A percentile compares a stretch with the other conserved stretches of the same genome.
These are phyloP conservation scores for Candida hungchunana DNA, from an alignment of 805 yeast genomes.

Conservation along the genomic window DNA sequence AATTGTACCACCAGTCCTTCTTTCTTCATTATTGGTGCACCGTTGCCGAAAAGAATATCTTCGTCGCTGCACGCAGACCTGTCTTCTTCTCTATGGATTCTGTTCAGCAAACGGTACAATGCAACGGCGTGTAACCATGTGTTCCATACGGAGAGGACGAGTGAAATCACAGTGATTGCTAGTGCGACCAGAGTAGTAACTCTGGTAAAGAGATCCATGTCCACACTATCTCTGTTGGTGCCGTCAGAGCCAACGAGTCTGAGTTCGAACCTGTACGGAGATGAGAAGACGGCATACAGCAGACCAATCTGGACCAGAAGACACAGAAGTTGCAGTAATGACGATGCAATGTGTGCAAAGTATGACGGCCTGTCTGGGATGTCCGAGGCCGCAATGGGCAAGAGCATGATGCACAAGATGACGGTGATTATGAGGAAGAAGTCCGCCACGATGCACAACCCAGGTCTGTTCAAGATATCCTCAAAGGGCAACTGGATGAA, in stretches of 20 bases:
- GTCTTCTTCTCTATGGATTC: constrained; percentile 4
- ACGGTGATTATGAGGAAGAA: constrained; percentile 10
- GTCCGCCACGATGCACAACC: constrained; percentile 9
- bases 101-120: constrained; percentile 15
- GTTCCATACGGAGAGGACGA: constrained; percentile 1
- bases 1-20: constrained; percentile 1
- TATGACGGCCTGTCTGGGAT: constrained; percentile 8
- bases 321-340: constrained; percentile 3
- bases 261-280: constrained; percentile 2
- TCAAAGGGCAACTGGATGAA: constrained; percentile 17
- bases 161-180: constrained; percentile 1
- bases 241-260: no score
- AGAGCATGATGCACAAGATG: constrained; percentile 8
- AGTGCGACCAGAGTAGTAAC: background rate
- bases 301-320: background rate
- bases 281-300: background rate
- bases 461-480: constrained; percentile 18
- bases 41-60: no score
- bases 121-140: constrained; percentile 6
- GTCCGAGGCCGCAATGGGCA: constrained; percentile 7
- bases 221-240: constrained; percentile 1
- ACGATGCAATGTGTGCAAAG: constrained; percentile 4
- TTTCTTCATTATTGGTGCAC: background rate
- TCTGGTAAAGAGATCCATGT: background rate
- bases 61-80: background rate